A percentile compares a stretch with the other conserved stretches of the same genome.
phyloP scores from a whole-genome alignment of 495 filamentous ascomycete species.

The Annulohypoxylon bovei region DNA sequence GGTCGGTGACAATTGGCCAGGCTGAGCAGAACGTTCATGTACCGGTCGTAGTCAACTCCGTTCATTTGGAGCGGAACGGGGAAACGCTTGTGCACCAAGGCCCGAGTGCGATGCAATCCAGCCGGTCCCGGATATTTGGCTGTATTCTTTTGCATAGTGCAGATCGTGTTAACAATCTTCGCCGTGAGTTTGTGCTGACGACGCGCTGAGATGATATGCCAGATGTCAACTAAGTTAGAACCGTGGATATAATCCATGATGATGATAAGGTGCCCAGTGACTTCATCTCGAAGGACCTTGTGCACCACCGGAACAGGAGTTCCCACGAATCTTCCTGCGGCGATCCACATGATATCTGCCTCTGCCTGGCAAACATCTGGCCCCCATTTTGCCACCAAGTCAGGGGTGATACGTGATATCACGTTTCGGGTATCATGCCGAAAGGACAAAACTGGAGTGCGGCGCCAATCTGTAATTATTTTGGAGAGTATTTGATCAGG shows the following conservation, averaged over 20 bases:
- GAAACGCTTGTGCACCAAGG: neutral
- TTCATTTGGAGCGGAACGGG: neutral
- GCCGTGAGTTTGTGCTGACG: neutral
- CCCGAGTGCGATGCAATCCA: neutral
- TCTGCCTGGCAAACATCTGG: slow-evolving; percentile 2
- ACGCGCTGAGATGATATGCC: neutral
- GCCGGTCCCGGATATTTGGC: neutral
- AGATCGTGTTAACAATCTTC: neutral
- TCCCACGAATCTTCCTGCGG: neutral
- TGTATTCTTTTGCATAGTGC: neutral
- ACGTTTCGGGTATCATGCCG: neutral
- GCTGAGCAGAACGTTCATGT: neutral
- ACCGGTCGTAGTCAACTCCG: neutral
- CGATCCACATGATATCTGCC: slow-evolving; percentile 14
- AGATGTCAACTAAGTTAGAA: slow-evolving; percentile 1
- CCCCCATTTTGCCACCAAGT: slow-evolving; percentile 24
- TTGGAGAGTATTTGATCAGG: neutral
- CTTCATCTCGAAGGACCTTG: slow-evolving; percentile 7
- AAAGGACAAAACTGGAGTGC: slow-evolving; percentile 24
- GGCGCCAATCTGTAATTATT: slow-evolving; percentile 16
- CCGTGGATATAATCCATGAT: slow-evolving; percentile 28
- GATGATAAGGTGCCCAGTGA: slow-evolving; percentile 1
- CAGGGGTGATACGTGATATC: slow-evolving; percentile 19
- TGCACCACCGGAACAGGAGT: slow-evolving; percentile 6
- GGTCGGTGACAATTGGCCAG: neutral